Base-by-base conservation (phyloP, 2,329 filamentous ascomycete genomes). In the Aspergillus sp. region DNA sequence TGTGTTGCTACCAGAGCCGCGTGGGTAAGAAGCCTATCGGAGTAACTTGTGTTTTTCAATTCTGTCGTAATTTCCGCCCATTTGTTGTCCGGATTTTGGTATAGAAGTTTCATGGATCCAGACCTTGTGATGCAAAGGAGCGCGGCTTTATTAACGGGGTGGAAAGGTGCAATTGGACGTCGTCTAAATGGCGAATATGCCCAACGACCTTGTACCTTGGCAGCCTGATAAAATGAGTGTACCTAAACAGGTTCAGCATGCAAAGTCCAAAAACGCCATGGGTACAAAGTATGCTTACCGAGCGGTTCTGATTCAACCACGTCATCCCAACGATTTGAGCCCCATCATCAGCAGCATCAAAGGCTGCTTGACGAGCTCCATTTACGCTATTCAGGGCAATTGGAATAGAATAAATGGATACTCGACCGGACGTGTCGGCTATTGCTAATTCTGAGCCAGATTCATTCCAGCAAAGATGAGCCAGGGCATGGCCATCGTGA, bases 381-480 rank as follows among this genome's bases (percentile, higher is more conserved):
- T 81, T 83, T 56, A 93, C 84, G 52, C 86, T 85, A 69, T 96
- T 96, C 46, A 97, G 75, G 7, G 86, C 85, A 60, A 88, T 84
- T 15, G 84, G 83, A 64, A 92, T 87, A 47, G 83, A 86, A 64
- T 93, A 83, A 53, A 97, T 86, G 58, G 86, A 84, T 21, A 96
- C 84, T 57, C 90, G 85, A 6, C 93, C 95, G 23, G 86, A 85
- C 27, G 87, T 83, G 73, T 98, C 93, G 58, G 95, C 82, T 17
- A 95, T 84, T 2, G 92, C 93, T 55, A 99, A 81, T 65, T 98
- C 95, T 2, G 88, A 86, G 37, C 86, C 89, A 5, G 84, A 82
- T 14, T 87, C 86, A 50, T 90, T 90, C 91, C 93, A 98, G 52
- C 86, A 87, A 9, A 99, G 76, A 74, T 97, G 93, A 17, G 90